Conservation (phyloP, 139 green algal genomes). For the Penium margaritaceum region DNA sequence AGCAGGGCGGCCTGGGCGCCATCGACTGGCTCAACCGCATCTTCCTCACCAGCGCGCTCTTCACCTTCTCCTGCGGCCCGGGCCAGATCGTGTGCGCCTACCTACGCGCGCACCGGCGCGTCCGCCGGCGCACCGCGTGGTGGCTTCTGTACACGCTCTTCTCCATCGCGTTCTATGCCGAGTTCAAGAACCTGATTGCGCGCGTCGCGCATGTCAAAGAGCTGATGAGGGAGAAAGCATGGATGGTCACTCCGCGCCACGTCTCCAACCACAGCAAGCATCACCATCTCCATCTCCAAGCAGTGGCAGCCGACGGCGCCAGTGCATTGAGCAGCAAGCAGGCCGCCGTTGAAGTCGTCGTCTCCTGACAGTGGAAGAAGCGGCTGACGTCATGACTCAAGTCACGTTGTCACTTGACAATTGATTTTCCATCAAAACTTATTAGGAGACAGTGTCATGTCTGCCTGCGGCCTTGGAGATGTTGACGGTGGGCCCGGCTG, state of each 20-base stretch:
- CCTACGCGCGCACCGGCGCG: not conserved
- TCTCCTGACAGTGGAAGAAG: too few species aligned
- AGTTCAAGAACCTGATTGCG: conserved; percentile 20
- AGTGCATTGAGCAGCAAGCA: too few species aligned
- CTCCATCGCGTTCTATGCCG: not conserved
- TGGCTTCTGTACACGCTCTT: not conserved
- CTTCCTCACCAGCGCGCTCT: not conserved
- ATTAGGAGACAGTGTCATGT: too few species aligned
- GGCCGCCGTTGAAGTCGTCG: too few species aligned
- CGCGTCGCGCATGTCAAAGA: conserved; percentile 11
- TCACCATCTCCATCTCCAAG: too few species aligned
- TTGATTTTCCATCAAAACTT: too few species aligned
- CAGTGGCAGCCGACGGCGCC: too few species aligned
- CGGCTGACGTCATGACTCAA: too few species aligned
- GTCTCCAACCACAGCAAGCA: not conserved
- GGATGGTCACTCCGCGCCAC: not conserved
- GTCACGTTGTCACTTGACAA: too few species aligned
- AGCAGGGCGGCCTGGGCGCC: not conserved
- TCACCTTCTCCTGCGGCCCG: conserved; percentile 5
- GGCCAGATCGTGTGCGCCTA: conserved; percentile 1
- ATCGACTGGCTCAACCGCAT: conserved; percentile 8
- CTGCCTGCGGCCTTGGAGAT: too few species aligned
- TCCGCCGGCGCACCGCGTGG: not conserved
- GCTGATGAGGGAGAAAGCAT: conserved; percentile 14
- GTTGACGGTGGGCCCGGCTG: too few species aligned